Evolutionary conservation across 176 grass and related monocot genomes (phyloP).

Genomic region (Olyra latifolia): DNA sequence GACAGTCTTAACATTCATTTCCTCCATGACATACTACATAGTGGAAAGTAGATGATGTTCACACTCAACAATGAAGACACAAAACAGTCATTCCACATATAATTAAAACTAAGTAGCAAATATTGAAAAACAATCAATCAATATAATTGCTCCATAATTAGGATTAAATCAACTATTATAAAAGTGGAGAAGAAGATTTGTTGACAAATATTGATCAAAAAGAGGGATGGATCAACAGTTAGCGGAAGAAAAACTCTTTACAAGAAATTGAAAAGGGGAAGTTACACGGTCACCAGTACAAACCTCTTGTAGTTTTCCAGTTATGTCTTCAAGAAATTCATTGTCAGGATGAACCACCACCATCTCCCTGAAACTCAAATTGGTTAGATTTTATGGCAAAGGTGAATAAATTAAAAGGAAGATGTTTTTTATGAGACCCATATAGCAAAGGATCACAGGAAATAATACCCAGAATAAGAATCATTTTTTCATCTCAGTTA

Average conservation of each 20-base stretch:
- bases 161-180: background rate
- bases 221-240: background rate
- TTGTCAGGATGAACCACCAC: constrained; percentile 90
- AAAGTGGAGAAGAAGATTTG: background rate
- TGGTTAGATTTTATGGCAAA: constrained; percentile 27
- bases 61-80: constrained; percentile 15
- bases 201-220: constrained; percentile 4
- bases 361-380: constrained; percentile 78
- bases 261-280: background rate
- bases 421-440: background rate
- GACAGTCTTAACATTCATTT: constrained; percentile 92
- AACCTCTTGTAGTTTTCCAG: constrained; percentile 94
- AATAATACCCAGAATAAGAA: background rate
- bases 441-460: constrained; percentile 9
- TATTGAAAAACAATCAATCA: background rate
- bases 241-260: background rate
- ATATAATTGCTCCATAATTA: background rate
- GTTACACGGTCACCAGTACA: constrained; percentile 3
- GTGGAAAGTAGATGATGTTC: constrained; percentile 28
- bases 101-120: constrained; percentile 10
- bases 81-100: background rate
- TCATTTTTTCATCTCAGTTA: background rate
- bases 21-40: constrained; percentile 98
- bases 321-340: constrained; percentile 93
- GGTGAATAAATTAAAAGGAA: constrained; percentile 25